phyloP scores from a whole-genome alignment of 805 yeast genomes.

The Sugiyamaella americana region DNA sequence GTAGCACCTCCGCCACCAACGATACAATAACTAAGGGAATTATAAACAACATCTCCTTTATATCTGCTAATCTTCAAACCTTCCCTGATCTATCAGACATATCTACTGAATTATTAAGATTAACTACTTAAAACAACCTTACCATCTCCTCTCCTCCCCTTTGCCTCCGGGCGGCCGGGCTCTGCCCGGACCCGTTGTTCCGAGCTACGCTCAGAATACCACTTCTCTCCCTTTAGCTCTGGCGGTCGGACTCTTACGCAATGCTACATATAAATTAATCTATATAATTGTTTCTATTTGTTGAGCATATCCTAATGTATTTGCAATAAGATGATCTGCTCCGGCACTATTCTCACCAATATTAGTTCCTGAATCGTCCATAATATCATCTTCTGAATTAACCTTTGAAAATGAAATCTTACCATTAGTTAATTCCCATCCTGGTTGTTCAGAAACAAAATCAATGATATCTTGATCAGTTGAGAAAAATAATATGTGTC shows the following conservation, averaged over 20 bases:
- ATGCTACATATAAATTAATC: constrained; percentile 1
- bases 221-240: no score
- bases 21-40: no score
- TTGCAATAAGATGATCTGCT: constrained; percentile 48
- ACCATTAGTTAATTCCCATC: constrained; percentile 55
- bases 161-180: no score
- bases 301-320: constrained; percentile 79
- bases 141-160: no score
- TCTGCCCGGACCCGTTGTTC: no score
- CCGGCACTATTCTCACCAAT: constrained; percentile 1
- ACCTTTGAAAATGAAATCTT: constrained; percentile 32
- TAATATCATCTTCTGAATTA: constrained; percentile 17
- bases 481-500: constrained; percentile 65
- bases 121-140: no score
- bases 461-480: constrained; percentile 49
- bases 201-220: no score
- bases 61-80: no score
- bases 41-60: no score
- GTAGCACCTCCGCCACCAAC: no score
- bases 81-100: neutral
- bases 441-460: constrained; percentile 45
- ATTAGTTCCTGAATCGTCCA: constrained; percentile 22
- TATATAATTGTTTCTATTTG: constrained; percentile 89
- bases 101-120: neutral
- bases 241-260: no score